These are phyloP conservation scores for Aureobasidium melanogenum DNA, from an alignment of 2,329 filamentous ascomycete species.

Conservation along the genomic window DNA sequence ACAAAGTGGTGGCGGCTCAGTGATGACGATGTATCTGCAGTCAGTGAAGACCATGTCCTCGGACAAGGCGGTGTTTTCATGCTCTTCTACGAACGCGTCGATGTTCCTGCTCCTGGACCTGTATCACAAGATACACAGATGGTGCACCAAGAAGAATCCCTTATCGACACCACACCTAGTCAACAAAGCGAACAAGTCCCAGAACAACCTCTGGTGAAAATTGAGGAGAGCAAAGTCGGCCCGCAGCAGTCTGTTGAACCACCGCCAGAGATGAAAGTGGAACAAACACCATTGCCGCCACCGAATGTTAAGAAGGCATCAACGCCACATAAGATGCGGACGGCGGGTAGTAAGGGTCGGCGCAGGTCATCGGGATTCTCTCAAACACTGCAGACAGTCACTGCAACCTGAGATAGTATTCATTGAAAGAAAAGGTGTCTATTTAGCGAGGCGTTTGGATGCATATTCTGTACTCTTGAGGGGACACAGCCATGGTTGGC, in stretches of 20 bases:
- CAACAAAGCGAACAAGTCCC: not conserved
- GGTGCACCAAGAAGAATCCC: not conserved
- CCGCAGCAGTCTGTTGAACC: not conserved
- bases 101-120: not conserved
- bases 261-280: not conserved
- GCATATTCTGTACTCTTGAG: not conserved
- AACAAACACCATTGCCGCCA: not conserved
- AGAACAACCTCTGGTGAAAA: not conserved
- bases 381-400: not conserved
- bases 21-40: conserved; percentile 71
- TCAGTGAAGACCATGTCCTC: conserved; percentile 64
- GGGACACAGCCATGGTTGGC: not conserved
- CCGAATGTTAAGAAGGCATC: not conserved
- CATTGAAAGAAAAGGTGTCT: not conserved
- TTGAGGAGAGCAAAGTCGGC: not conserved
- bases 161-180: not conserved
- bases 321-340: conserved; percentile 5
- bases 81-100: conserved; percentile 77
- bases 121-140: not conserved
- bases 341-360: not conserved
- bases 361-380: not conserved
- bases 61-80: conserved; percentile 82
- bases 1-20: conserved; percentile 83
- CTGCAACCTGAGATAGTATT: not conserved
- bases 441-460: conserved; percentile 8